phyloP scores from a whole-genome alignment of 139 green algal genomes.

The Coelastrella sp. region DNA sequence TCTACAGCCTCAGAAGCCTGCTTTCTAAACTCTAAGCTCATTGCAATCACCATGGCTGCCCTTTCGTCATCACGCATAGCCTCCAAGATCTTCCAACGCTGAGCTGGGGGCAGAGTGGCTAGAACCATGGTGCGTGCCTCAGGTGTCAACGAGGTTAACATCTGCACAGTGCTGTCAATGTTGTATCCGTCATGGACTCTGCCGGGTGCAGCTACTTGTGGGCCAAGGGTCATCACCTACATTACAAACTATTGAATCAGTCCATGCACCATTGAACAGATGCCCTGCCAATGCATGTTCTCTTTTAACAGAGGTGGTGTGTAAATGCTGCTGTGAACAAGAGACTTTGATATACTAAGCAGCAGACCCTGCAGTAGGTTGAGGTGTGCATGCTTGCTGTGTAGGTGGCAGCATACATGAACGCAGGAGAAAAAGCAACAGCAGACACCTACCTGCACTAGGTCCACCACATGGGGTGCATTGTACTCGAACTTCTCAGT shows the following conservation, averaged over 20 bases:
- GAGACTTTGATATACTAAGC: too few relatives aligned
- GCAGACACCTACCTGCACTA: slow-evolving; percentile 22
- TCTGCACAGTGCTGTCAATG: slow-evolving; percentile 38
- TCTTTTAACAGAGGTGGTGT: too few relatives aligned
- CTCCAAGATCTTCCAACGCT: slow-evolving; percentile 49
- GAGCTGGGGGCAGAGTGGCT: slow-evolving; percentile 30
- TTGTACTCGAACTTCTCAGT: slow-evolving; percentile 3
- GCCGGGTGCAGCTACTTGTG: neutral
- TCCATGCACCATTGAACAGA: too few relatives aligned
- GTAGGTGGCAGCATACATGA: too few relatives aligned
- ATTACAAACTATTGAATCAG: neutral
- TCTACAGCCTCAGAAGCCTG: slow-evolving; percentile 34
- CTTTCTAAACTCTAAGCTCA: slow-evolving; percentile 38
- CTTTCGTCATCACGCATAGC: slow-evolving; percentile 52
- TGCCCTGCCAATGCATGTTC: too few relatives aligned
- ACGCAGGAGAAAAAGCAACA: neutral
- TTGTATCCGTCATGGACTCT: slow-evolving; percentile 28
- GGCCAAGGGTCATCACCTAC: slow-evolving; percentile 38
- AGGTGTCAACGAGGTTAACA: slow-evolving; percentile 36
- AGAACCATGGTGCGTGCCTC: slow-evolving; percentile 48
- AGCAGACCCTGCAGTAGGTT: too few relatives aligned
- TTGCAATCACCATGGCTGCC: slow-evolving; percentile 37
- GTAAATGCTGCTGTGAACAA: too few relatives aligned
- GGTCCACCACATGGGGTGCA: slow-evolving; percentile 11
- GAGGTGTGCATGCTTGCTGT: too few relatives aligned